Percentiles rank a stretch among this genome's conserved stretches.
These are phyloP conservation scores for Neurospora intermedia DNA, from an alignment of 495 filamentous ascomycete genomes.

Conservation along the genomic window DNA sequence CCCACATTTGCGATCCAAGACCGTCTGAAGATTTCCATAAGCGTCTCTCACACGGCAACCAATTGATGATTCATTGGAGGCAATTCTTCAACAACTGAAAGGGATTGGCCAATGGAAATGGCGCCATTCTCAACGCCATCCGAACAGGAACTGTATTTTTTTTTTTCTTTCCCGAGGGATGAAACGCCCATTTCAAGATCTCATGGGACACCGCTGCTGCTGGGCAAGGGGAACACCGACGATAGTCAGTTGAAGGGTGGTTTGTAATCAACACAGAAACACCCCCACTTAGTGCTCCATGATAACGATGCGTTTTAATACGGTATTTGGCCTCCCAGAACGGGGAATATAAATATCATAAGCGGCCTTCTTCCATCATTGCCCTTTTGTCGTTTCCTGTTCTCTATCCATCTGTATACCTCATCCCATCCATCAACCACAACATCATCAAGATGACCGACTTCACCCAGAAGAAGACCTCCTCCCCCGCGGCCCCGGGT, in stretches of 20 bases:
- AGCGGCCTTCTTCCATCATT: not conserved
- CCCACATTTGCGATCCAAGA: not conserved
- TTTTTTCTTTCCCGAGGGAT: not conserved
- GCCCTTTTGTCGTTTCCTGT: not conserved
- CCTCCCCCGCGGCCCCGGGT: slow-evolving; percentile 24
- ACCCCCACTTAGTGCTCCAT: not conserved
- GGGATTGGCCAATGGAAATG: not conserved
- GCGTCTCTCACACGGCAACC: not conserved
- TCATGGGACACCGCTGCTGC: not conserved
- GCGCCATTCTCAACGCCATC: not conserved
- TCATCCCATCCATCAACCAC: not conserved
- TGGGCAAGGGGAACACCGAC: not conserved
- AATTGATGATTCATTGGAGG: not conserved
- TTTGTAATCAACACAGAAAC: not conserved
- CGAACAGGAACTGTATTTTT: not conserved
- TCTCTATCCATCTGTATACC: not conserved
- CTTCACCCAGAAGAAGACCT: slow-evolving; percentile 1
- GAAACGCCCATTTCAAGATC: not conserved
- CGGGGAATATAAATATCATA: not conserved
- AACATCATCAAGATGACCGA: not conserved
- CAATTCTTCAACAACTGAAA: not conserved
- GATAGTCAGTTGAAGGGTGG: not conserved
- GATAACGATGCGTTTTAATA: not conserved
- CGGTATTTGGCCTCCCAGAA: not conserved
- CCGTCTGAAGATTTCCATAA: not conserved